phyloP scores from a whole-genome alignment of 495 filamentous ascomycete genomes.

The Lichenothelia convexa region DNA sequence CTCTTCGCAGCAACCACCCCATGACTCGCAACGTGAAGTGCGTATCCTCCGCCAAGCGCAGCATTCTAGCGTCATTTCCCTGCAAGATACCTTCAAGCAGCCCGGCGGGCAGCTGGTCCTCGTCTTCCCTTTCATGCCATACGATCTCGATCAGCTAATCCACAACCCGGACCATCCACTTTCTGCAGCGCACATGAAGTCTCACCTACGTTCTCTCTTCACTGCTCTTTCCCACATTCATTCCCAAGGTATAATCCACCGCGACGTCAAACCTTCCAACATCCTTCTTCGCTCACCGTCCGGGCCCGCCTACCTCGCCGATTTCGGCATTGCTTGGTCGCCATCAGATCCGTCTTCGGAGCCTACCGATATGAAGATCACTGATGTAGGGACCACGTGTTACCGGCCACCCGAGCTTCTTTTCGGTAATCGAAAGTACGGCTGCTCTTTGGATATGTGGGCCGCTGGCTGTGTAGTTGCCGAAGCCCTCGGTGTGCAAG shows the following conservation, averaged over 20 bases:
- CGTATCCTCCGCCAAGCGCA: conserved; percentile 42
- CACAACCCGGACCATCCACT: conserved; percentile 24
- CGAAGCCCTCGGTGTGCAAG: conserved; percentile 19
- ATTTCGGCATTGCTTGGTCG: conserved; percentile 86
- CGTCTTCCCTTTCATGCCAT: conserved; percentile 66
- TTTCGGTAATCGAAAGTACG: conserved; percentile 66
- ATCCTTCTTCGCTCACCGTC: conserved; percentile 49
- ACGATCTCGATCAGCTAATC: conserved; percentile 49
- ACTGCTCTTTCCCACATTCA: conserved; percentile 56
- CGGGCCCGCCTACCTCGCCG: conserved; percentile 61
- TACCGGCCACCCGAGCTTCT: conserved; percentile 84
- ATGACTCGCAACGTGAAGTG: conserved; percentile 61
- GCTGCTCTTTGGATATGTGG: conserved; percentile 65
- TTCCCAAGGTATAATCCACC: conserved; percentile 58
- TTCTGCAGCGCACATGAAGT: conserved; percentile 25
- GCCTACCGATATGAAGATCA: conserved; percentile 49
- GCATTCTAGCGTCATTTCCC: conserved; percentile 37
- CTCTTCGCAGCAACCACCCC: conserved; percentile 51
- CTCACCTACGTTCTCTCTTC: conserved; percentile 48
- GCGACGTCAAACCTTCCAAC: conserved; percentile 87
- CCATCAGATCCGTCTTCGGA: conserved; percentile 42
- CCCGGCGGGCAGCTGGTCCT: conserved; percentile 54
- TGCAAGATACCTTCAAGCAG: conserved; percentile 52
- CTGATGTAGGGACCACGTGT: conserved; percentile 80
- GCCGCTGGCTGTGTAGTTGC: conserved; percentile 70